Base-by-base conservation (phyloP, 75 land plant species). In the Pinus albicaulis region DNA sequence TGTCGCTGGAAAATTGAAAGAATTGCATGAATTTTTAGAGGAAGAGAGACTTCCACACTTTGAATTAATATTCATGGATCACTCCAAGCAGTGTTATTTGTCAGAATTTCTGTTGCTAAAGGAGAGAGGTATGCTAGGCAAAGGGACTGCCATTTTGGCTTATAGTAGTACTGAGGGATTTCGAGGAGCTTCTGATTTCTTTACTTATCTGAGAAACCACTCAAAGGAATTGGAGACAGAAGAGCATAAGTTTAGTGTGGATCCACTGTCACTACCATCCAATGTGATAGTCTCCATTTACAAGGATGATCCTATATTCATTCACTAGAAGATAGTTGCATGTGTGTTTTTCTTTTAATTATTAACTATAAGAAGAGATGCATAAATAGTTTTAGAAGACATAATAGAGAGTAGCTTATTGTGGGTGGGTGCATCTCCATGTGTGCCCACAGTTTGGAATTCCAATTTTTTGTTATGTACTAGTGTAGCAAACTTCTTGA, bases 1-100 rank as follows among this genome's bases (percentile, higher is more conserved):
- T 25, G 34, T 77, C 5, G 48, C 24, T 23, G 22, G 24, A 20
- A 52, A 38, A 0, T 44, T 77, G 52, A 79, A 77, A 38, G 59
- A 41, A 15, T 8, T 77, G 20, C 6, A 74, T 34, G 52, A 25
- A 3, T 36, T 52, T n/a, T n/a, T 77, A 25, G 56, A 74, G 7
- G 78, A 77, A 25, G 52, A 41, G 12, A 36, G 26, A 16, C 79
- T 25, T 23, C 55, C 53, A 52, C 17, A 22, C 41, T 75, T 77
- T 52, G 80, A 79, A 20, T 79, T 56, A 8, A 17, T 79, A 22
- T 79, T 79, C n/a, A 56, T 78, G 78, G 80, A 79, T 76, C 80
- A 76, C 53, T 52, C 41, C 53, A 79, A 76, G 24, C 44, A 76
- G 12, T 34, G 56, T 24, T 79, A 79, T 41, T 17, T 79, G 22